These are phyloP conservation scores for Hypoxylon sp. DNA, from an alignment of 2,329 filamentous ascomycete species.

Conservation along the genomic window DNA sequence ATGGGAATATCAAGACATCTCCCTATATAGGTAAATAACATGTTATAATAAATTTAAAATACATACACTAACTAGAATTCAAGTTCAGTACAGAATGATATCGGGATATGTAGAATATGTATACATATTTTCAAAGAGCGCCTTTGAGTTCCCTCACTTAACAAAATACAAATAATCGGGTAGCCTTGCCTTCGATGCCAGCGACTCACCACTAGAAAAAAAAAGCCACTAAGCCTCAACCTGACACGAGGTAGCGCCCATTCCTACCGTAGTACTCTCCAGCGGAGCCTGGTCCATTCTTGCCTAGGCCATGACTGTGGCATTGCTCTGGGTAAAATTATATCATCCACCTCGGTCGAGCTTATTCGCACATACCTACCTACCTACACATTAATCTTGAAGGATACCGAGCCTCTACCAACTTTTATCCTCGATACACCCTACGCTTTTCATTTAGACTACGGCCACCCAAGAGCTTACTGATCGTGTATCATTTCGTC, in stretches of 20 bases:
- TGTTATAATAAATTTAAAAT: neutral
- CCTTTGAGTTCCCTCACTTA: neutral
- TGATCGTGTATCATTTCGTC: constrained; percentile 46
- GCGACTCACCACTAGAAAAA: neutral
- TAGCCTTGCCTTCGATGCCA: constrained; percentile 15
- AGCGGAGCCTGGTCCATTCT: constrained; percentile 4
- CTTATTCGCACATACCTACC: neutral
- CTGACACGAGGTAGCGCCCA: constrained; percentile 3
- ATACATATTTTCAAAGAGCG: neutral
- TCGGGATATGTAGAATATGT: neutral
- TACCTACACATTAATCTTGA: constrained; percentile 1
- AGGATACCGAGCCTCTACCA: constrained; percentile 1
- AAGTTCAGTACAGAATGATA: neutral
- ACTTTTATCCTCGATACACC: constrained; percentile 46
- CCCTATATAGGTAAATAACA: neutral
- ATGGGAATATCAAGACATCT: neutral
- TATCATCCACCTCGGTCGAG: constrained; percentile 11
- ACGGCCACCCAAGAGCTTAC: constrained; percentile 48
- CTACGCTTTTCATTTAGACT: constrained; percentile 50
- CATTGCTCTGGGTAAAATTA: constrained; percentile 12
- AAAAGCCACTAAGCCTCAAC: constrained; percentile 1
- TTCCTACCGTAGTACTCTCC: constrained; percentile 7
- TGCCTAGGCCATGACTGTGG: neutral
- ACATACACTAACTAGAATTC: neutral
- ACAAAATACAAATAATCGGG: neutral